Evolutionary conservation across 768 basidiomycete genomes (phyloP), one percentile per base, ranked within the genome.

Genomic region (Auriscalpium microsporum): DNA sequence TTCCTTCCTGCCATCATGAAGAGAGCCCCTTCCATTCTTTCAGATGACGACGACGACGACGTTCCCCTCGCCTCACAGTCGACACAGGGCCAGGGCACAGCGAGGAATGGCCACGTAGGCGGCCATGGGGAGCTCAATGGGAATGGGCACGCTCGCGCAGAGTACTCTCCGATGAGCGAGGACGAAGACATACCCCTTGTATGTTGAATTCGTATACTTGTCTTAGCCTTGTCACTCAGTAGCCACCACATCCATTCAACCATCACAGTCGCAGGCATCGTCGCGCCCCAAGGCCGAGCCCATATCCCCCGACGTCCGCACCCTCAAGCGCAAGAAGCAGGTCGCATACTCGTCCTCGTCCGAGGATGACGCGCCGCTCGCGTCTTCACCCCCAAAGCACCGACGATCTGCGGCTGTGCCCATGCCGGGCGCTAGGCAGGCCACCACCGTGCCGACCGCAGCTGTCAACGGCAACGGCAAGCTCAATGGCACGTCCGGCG

Each of bases 121-220:
- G 71, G 73, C 56, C 80, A 81, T 60, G 58, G 56, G 8, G 48
- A 14, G 10, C 17, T 3, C 17, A 14, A 42, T 42, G 48, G 34
- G 6, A 50, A 33, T 34, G 70, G 71, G 57, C 67, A 70, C 63
- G 56, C 55, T 55, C 72, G 72, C 23, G 70, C 73, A 54, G 70
- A 67, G 13, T 70, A 71, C 64, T 73, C 72, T 50, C 73, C 76
- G 23, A 78, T 84, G 78, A 86, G 84, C 59, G 86, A 87, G 56
- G 85, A 82, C 51, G 83, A 84, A 47, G 84, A 88, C 62, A 69
- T 82, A 69, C 87, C 87, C 46, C 73, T 88, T 67, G 89, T 90
- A 68, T 61, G 80, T 74, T 46, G 57, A 53, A 36, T 42, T 8
- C 17, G 37, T 40, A n/a, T 23, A 16, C 50, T 40, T 40, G 48